Base-by-base conservation (phyloP, 2,329 filamentous ascomycete species). In the Bipolaris oryzae region DNA sequence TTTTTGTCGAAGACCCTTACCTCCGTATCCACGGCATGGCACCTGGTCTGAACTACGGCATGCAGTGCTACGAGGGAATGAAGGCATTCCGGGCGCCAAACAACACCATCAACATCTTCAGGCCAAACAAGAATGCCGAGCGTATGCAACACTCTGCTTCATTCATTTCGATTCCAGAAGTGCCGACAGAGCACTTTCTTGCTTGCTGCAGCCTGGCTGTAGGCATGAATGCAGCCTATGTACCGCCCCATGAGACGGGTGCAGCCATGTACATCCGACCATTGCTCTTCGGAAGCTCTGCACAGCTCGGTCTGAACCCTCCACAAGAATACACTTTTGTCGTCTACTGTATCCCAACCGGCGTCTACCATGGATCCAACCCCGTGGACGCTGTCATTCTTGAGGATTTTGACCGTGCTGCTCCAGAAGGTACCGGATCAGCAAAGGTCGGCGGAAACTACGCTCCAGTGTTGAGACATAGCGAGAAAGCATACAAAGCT, bases 381-480 rank as follows among this genome's bases (percentile, higher is more conserved):
- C 91, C 94, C 0, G 92, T 96, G n/a, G 88, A 90, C 70, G 91
- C 90, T 1, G 80, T 97, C 50, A 90, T 98, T 57, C 83, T 98
- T 2, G 94, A 98, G 70, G 89, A 95, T 28, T 98, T 98, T 74
- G 94, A 98, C 76, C 90, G 94, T 28, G 86, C 93, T 0, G 94
- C 94, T n/a, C 94, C 95, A 1, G 87, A 92, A 68, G 94, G 94
- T 0, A 96, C 91, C 0, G 94, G 94, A 0, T 88, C 87, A 60
- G 94, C 92, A n/a, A 98, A 98, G 79, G 85, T 98, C 3, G 94
- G 95, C 23, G 95, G 94, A 13, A 98, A 98, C 79, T 98, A 98
- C 74, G 94, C 93, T 9, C 94, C 94, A 2, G 94, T 98, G 5
- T 78, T 98, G 70, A 84, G 90, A 53, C 92, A 91, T 84, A 96